Evolutionary conservation across 495 filamentous ascomycete genomes (phyloP).

Genomic region (Talaromyces adpressus): DNA sequence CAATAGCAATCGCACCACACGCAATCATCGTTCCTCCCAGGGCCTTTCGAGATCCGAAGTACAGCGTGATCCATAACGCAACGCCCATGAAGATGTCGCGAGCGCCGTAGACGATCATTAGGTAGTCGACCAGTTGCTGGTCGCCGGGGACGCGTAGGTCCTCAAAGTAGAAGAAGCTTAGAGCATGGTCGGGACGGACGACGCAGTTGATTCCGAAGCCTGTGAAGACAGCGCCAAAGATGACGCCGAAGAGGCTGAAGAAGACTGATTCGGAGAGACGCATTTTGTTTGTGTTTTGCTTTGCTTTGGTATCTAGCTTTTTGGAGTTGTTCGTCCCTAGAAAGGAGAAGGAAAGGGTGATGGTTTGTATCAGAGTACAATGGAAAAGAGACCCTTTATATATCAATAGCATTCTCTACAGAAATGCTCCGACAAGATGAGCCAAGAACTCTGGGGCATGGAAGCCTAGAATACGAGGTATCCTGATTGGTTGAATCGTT

Average conservation of each 20-base stretch:
- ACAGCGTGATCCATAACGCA: slow-evolving; percentile 31
- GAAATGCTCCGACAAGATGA: not conserved
- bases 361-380: not conserved
- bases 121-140: slow-evolving; percentile 25
- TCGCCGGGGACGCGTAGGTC: slow-evolving; percentile 22
- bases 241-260: not conserved
- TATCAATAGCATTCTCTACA: not conserved
- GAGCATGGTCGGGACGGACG: slow-evolving; percentile 32
- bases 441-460: not conserved
- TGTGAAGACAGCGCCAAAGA: slow-evolving; percentile 37
- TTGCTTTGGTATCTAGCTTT: not conserved
- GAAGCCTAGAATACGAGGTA: not conserved
- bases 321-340: not conserved
- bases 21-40: slow-evolving; percentile 41
- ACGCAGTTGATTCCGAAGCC: slow-evolving; percentile 44
- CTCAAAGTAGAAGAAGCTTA: slow-evolving; percentile 40
- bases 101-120: slow-evolving; percentile 43
- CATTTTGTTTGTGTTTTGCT: not conserved
- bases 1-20: slow-evolving; percentile 33
- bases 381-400: not conserved
- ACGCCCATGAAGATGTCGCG: slow-evolving; percentile 49
- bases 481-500: not conserved
- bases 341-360: not conserved
- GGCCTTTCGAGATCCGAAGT: slow-evolving; percentile 30
- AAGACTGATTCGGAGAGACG: not conserved